Conservation (phyloP, 805 yeast species). For the Kodamaea neixiangensis region DNA sequence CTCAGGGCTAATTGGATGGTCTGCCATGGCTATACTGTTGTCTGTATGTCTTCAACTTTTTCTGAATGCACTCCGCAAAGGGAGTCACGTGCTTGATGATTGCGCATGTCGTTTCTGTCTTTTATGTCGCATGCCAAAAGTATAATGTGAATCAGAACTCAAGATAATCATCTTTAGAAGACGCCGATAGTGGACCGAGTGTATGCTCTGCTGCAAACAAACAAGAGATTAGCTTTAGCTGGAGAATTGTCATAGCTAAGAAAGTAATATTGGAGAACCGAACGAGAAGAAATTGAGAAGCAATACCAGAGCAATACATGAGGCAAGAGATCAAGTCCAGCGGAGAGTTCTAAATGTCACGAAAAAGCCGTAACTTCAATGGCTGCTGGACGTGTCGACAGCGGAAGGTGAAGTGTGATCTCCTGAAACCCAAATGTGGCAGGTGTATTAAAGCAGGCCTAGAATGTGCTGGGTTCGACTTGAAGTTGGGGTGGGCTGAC, state of each 20-base stretch:
- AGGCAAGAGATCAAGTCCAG: too few relatives aligned
- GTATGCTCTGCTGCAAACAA: too few relatives aligned
- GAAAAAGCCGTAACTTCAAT: constrained; percentile 39
- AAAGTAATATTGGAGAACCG: neutral
- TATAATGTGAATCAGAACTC: too few relatives aligned
- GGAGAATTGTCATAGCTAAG: too few relatives aligned
- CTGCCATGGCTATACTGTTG: constrained; percentile 5
- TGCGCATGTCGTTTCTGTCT: too few relatives aligned
- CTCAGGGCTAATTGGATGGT: constrained; percentile 7
- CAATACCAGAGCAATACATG: too few relatives aligned
- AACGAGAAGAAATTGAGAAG: neutral
- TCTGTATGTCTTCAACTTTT: neutral
- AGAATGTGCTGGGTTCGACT: constrained; percentile 51
- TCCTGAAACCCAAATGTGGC: constrained; percentile 44
- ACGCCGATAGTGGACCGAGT: too few relatives aligned
- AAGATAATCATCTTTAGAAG: too few relatives aligned
- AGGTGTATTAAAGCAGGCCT: constrained; percentile 49
- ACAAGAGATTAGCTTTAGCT: too few relatives aligned
- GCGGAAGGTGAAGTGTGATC: constrained; percentile 57
- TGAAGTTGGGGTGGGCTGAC: constrained; percentile 49
- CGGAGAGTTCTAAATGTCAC: constrained; percentile 22
- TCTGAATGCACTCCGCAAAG: too few relatives aligned
- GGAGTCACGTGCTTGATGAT: too few relatives aligned
- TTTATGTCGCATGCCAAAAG: too few relatives aligned
- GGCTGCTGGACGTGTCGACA: constrained; percentile 61